Evolutionary conservation across 331 rosid genomes (phyloP).

Genomic region (Pyracantha coccinea): DNA sequence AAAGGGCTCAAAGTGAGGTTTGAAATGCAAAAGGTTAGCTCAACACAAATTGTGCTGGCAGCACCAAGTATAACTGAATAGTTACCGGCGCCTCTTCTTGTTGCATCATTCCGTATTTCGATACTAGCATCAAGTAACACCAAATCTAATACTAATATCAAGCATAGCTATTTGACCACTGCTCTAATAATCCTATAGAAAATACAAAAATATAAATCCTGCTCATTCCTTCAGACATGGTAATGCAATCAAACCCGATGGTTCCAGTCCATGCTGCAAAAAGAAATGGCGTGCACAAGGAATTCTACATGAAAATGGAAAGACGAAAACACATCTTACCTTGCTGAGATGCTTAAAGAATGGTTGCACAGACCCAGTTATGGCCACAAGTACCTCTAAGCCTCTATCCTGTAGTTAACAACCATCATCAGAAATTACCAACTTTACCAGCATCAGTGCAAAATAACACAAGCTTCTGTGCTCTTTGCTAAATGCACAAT

Average conservation of each 20-base stretch:
- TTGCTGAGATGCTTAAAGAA: background rate
- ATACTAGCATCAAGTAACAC: background rate
- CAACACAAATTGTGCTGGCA: background rate
- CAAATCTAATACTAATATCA: background rate
- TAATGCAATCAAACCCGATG: background rate
- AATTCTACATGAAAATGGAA: background rate
- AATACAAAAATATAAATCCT: background rate
- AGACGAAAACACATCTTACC: conserved; percentile 5
- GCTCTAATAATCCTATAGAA: background rate
- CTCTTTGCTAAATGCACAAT: background rate
- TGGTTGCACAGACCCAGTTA: conserved; percentile 22
- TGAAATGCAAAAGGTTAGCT: background rate
- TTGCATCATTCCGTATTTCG: background rate
- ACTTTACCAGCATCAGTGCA: conserved; percentile 25
- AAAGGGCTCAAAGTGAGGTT: background rate
- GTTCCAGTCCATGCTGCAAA: conserved; percentile 11
- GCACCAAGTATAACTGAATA: background rate
- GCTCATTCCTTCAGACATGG: conserved; percentile 2
- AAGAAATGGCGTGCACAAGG: background rate
- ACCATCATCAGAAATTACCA: conserved; percentile 37
- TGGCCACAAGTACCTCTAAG: conserved; percentile 22
- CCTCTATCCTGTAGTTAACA: conserved; percentile 37
- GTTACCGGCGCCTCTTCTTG: background rate
- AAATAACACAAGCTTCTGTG: conserved; percentile 12
- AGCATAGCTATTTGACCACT: background rate